phyloP scores from a whole-genome alignment of 345 rosid species.

The Eucalyptus tenuipes region DNA sequence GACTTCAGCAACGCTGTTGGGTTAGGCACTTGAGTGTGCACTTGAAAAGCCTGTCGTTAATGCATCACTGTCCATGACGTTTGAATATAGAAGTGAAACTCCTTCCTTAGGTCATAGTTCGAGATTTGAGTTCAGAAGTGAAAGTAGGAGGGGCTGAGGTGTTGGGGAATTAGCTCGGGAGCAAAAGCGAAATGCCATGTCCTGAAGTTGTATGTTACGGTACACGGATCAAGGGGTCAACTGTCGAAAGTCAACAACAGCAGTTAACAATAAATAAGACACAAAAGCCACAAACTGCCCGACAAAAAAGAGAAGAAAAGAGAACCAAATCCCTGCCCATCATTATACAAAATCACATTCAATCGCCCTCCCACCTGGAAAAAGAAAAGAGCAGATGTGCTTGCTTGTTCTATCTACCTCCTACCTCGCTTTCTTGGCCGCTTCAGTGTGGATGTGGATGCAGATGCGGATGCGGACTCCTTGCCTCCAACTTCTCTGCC shows the following conservation, averaged over 20 bases:
- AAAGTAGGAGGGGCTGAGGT: background rate
- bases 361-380: background rate
- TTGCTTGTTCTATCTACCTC: constrained; percentile 1
- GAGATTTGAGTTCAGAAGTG: background rate
- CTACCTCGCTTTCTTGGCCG: constrained; percentile 38
- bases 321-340: background rate
- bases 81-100: background rate
- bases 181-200: background rate
- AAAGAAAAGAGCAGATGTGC: background rate
- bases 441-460: constrained; percentile 11
- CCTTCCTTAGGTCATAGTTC: background rate
- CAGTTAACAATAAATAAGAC: background rate
- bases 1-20: background rate
- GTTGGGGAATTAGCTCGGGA: background rate
- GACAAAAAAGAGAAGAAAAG: background rate
- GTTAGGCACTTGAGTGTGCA: background rate
- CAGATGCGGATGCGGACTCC: constrained; percentile 9
- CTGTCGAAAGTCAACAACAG: background rate
- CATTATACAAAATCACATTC: background rate
- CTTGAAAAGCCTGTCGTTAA: background rate
- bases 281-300: background rate
- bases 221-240: background rate
- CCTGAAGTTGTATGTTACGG: background rate
- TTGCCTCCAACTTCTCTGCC: constrained; percentile 19
- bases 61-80: background rate